Evolutionary conservation across 495 filamentous ascomycete genomes (phyloP).

Genomic region (Platismatia glauca): DNA sequence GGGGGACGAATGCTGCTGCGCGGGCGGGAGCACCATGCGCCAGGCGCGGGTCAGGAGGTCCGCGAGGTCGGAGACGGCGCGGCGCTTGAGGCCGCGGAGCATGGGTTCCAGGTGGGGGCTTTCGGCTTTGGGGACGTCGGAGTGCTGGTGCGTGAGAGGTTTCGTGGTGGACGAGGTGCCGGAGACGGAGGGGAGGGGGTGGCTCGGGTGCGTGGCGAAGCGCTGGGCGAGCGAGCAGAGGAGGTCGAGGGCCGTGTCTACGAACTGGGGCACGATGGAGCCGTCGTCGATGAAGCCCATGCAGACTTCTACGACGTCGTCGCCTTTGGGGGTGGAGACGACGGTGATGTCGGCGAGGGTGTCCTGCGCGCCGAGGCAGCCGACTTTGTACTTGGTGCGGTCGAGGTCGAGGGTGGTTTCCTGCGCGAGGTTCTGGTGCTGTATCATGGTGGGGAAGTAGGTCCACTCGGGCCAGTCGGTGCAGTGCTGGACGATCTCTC

Average conservation of each 20-base stretch:
- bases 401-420: slow-evolving; percentile 37
- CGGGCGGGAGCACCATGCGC: slow-evolving; percentile 40
- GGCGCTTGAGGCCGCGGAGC: slow-evolving; percentile 36
- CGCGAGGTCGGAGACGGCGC: slow-evolving; percentile 40
- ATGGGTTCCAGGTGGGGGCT: slow-evolving; percentile 30
- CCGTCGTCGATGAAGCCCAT: slow-evolving; percentile 41
- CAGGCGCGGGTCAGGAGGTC: slow-evolving; percentile 41
- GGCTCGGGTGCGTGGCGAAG: slow-evolving; percentile 38
- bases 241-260: slow-evolving; percentile 40
- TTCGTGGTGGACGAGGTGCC: slow-evolving; percentile 25
- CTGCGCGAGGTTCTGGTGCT: slow-evolving; percentile 41
- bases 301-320: slow-evolving; percentile 35
- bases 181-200: slow-evolving; percentile 20
- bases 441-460: slow-evolving; percentile 40
- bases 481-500: slow-evolving; percentile 50
- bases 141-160: slow-evolving; percentile 23
- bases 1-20: background rate
- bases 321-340: slow-evolving; percentile 37
- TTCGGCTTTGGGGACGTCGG: slow-evolving; percentile 26
- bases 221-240: slow-evolving; percentile 39
- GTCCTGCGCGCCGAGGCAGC: slow-evolving; percentile 41
- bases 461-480: slow-evolving; percentile 49
- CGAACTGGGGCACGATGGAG: slow-evolving; percentile 34
- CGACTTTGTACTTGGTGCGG: slow-evolving; percentile 40
- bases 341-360: slow-evolving; percentile 44